Base-by-base conservation (phyloP, 2,329 filamentous ascomycete genomes). In the Trichoderma cornu-damae region DNA sequence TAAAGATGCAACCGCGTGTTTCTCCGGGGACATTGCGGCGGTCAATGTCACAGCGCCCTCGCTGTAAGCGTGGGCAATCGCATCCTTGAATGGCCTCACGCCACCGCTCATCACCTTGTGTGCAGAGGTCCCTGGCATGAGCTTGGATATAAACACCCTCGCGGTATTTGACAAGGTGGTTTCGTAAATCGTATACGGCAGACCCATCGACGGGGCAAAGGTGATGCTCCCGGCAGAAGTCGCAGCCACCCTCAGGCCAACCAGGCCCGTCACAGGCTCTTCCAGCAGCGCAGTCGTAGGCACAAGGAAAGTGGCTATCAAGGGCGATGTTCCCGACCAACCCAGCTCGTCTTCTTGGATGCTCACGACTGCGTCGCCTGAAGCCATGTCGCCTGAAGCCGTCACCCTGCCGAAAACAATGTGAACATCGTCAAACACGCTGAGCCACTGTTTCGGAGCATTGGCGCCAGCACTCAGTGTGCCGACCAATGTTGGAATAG, bases 241-340 rank as follows among this genome's bases (percentile, higher is more conserved):
- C 4, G 60, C 61, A 6, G 67, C 61, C 1, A 75, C 58, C 20
- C 60, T 64, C 6, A 79, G 59, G 4, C 69, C 68, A 14, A 77
- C 65, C 7, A 63, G 54, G 1, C 66, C 62, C 3, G 64, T 65
- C 30, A 64, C 62, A 4, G 68, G 68, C 35, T 74, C 69, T 4
- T 67, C 55, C 40, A 73, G 70, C 0, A 78, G 63, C 1, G 66
- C 59, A 3, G 64, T 62, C 1, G 73, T 66, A 2, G 75, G 70
- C 3, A 73, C 71, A 22, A 73, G 71, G 62, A 77, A 78, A 0
- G 74, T 74, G 2, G 68, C 72, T 42, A 78, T 57, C 16, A 79
- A 62, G 1, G 73, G 62, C 4, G 74, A 71, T 0, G 64, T 60
- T 7, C 75, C 74, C 0, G 62, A 58, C 74, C 72, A 77, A 12